These are phyloP conservation scores for Euphrasia arctica DNA, from an alignment of 305 asterid species.

Conservation along the genomic window DNA sequence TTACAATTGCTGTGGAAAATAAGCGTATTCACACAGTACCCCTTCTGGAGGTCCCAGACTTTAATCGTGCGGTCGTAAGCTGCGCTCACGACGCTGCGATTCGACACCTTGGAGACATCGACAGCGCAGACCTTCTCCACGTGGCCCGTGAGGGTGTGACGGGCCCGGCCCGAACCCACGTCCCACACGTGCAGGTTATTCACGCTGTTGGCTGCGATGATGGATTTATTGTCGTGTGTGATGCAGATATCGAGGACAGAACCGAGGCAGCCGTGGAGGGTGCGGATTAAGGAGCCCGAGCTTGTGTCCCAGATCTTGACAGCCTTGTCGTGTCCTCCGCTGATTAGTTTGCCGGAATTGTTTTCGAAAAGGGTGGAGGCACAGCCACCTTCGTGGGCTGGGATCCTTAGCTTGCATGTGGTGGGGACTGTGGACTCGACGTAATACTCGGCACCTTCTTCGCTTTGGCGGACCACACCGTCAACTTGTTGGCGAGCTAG, in stretches of 20 bases:
- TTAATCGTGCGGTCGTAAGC: conserved; percentile 93
- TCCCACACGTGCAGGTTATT: conserved; percentile 84
- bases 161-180: conserved; percentile 55
- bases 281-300: conserved; percentile 47
- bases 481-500: conserved; percentile 90
- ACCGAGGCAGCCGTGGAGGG: conserved; percentile 71
- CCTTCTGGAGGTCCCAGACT: conserved; percentile 92
- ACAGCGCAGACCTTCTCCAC: conserved; percentile 87
- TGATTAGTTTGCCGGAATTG: conserved; percentile 61
- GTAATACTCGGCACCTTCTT: conserved; percentile 84
- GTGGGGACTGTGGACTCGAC: conserved; percentile 68
- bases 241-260: conserved; percentile 75
- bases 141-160: conserved; percentile 91
- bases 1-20: conserved; percentile 85
- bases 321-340: conserved; percentile 86
- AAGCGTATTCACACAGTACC: conserved; percentile 74
- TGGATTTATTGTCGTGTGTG: conserved; percentile 70
- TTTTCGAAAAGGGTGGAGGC: conserved; percentile 61
- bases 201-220: conserved; percentile 83
- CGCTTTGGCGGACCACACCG: conserved; percentile 83
- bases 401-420: conserved; percentile 74
- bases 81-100: conserved; percentile 72
- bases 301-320: conserved; percentile 80
- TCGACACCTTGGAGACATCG: conserved; percentile 73
- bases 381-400: conserved; percentile 92